Evolutionary conservation across 2,329 filamentous ascomycete species (phyloP).

Genomic region (Xylaria sp.): DNA sequence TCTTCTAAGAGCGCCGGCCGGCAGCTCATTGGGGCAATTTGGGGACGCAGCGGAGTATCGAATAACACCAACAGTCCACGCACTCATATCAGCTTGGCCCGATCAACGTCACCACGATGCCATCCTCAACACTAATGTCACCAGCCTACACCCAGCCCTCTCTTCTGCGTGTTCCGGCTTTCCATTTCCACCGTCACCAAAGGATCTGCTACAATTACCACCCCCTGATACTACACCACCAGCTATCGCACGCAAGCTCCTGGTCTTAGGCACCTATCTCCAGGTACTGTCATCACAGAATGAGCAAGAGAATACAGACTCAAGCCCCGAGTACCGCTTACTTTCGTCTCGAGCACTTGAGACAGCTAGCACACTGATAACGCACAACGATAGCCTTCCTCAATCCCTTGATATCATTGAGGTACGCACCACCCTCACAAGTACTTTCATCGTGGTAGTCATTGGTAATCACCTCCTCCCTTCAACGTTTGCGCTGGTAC

Average conservation of each 20-base stretch:
- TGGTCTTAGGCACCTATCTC: conserved; percentile 20
- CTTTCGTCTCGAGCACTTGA: conserved; percentile 33
- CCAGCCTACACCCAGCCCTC: conserved; percentile 23
- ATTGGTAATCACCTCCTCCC: background rate
- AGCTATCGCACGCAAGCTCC: conserved; percentile 21
- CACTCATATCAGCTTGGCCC: conserved; percentile 24
- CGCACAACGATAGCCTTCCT: conserved; percentile 53
- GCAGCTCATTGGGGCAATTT: background rate
- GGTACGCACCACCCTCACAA: background rate
- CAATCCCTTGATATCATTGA: conserved; percentile 55
- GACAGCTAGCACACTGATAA: conserved; percentile 46
- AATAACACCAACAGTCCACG: conserved; percentile 10
- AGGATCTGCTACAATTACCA: conserved; percentile 22
- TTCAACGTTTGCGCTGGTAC: background rate
- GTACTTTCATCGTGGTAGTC: background rate
- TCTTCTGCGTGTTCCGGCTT: conserved; percentile 20
- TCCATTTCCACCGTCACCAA: conserved; percentile 11
- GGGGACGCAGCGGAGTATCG: background rate
- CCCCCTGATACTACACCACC: conserved; percentile 11
- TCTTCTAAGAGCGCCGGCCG: background rate
- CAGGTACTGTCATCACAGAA: conserved; percentile 20
- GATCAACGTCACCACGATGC: conserved; percentile 14
- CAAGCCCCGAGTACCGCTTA: background rate
- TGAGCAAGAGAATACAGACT: background rate
- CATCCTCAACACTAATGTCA: conserved; percentile 17